phyloP scores from a whole-genome alignment of 495 filamentous ascomycete genomes.

The Trichoderma orchidacearum region DNA sequence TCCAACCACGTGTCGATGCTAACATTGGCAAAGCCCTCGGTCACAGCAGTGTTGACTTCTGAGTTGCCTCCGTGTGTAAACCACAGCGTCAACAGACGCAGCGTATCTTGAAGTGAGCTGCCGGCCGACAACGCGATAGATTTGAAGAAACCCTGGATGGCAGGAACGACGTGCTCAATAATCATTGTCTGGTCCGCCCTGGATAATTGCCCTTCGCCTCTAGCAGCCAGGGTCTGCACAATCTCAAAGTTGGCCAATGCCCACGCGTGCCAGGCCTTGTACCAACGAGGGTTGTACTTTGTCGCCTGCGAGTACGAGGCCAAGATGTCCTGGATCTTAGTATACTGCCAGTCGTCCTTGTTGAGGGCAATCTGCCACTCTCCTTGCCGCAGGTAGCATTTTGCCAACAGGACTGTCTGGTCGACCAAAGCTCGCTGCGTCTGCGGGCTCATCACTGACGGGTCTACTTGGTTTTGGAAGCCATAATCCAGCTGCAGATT shows the following conservation, averaged over 20 bases:
- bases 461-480: constrained; percentile 45
- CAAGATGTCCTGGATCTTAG: constrained; percentile 64
- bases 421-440: constrained; percentile 37
- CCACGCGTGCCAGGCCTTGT: constrained; percentile 99
- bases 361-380: constrained; percentile 83
- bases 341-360: constrained; percentile 73
- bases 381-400: constrained; percentile 88
- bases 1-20: constrained; percentile 97
- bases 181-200: constrained; percentile 49
- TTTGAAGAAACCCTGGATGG: constrained; percentile 86
- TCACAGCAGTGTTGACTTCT: constrained; percentile 77
- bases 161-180: constrained; percentile 82
- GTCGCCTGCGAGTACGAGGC: constrained; percentile 81
- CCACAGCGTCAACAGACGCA: constrained; percentile 88
- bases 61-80: constrained; percentile 80
- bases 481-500: constrained; percentile 36
- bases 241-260: constrained; percentile 98
- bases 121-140: constrained; percentile 84
- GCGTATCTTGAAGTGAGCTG: constrained; percentile 88
- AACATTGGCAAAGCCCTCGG: constrained; percentile 77
- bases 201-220: constrained; percentile 43
- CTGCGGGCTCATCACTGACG: constrained; percentile 22
- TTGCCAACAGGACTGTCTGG: constrained; percentile 68
- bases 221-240: constrained; percentile 60
- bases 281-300: constrained; percentile 81